A percentile compares a stretch with the other conserved stretches of the same genome.
Conservation (phyloP, 2,329 filamentous ascomycete genomes). For the Aspergillus pseudoviridinutans region DNA sequence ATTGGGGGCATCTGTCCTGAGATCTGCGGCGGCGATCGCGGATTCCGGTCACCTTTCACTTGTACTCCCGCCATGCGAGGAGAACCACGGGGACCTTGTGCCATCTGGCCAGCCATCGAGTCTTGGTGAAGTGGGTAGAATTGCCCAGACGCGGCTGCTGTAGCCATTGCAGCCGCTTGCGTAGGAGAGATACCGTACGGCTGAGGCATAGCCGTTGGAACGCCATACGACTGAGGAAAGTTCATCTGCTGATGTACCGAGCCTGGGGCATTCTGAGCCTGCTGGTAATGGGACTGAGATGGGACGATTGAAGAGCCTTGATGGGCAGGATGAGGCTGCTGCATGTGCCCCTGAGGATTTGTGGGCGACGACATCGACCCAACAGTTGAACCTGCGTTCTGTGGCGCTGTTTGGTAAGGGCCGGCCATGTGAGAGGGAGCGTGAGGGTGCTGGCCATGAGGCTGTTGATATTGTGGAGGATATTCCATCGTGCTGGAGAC, state of each 20-base stretch:
- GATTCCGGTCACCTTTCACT: constrained; percentile 69
- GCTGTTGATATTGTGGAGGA: constrained; percentile 67
- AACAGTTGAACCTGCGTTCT: constrained; percentile 41
- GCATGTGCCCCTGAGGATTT: constrained; percentile 64
- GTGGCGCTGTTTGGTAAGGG: constrained; percentile 61
- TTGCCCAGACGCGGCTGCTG: constrained; percentile 83
- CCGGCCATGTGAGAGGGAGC: constrained; percentile 54
- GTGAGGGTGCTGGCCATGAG: constrained; percentile 60
- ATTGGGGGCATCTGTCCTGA: constrained; percentile 53
- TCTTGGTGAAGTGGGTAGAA: constrained; percentile 72
- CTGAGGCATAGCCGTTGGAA: constrained; percentile 68
- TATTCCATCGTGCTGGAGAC: constrained; percentile 63
- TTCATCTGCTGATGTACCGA: constrained; percentile 66
- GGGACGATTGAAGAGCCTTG: constrained; percentile 78
- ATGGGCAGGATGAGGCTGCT: constrained; percentile 54
- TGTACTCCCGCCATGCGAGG: constrained; percentile 68
- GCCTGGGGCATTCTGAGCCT: constrained; percentile 58
- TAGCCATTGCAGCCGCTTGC: constrained; percentile 90
- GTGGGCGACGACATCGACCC: constrained; percentile 67
- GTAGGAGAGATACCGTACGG: constrained; percentile 75
- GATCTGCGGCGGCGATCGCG: constrained; percentile 73
- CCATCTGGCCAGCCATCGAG: constrained; percentile 59
- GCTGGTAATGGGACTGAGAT: constrained; percentile 67
- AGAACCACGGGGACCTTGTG: constrained; percentile 58
- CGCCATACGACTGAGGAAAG: constrained; percentile 75